Evolutionary conservation across 1,284 basidiomycete species (phyloP).

Genomic region (Melampsora americana): DNA sequence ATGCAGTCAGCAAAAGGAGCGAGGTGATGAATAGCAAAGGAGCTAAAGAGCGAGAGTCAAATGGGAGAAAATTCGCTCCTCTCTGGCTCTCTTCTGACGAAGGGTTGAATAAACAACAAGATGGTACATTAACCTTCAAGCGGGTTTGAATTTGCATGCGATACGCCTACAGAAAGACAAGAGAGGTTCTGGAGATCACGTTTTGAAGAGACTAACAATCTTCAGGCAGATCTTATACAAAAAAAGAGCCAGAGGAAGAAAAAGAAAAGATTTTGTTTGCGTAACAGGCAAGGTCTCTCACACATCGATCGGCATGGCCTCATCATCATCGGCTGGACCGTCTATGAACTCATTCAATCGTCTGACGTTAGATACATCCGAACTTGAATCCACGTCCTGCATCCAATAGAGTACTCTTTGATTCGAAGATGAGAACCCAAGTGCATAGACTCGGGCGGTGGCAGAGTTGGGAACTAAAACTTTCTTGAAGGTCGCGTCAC

Average conservation of each 20-base stretch:
- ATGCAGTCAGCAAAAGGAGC: too few relatives aligned
- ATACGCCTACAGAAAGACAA: too few relatives aligned
- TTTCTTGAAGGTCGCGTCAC: conserved; percentile 46
- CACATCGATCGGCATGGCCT: conserved; percentile 41
- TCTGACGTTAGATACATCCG: conserved; percentile 41
- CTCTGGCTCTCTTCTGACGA: too few relatives aligned
- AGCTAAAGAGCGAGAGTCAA: too few relatives aligned
- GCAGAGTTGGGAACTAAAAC: conserved; percentile 44
- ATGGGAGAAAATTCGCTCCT: too few relatives aligned
- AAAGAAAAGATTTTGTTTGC: too few relatives aligned
- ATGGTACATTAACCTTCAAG: conserved; percentile 8
- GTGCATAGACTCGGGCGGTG: conserved; percentile 49
- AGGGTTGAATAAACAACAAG: not conserved
- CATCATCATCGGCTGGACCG: conserved; percentile 37
- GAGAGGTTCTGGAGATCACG: too few relatives aligned
- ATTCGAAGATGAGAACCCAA: conserved; percentile 51
- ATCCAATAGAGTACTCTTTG: conserved; percentile 52
- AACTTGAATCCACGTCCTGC: conserved; percentile 48
- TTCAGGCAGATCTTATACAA: too few relatives aligned
- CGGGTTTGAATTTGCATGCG: not conserved
- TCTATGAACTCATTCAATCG: conserved; percentile 51
- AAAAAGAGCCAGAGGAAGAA: not conserved
- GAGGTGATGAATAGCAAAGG: too few relatives aligned
- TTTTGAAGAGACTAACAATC: too few relatives aligned
- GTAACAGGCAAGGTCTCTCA: conserved; percentile 35